Conservation (phyloP, 2,329 filamentous ascomycete species). For the Elsinoe batatas region DNA sequence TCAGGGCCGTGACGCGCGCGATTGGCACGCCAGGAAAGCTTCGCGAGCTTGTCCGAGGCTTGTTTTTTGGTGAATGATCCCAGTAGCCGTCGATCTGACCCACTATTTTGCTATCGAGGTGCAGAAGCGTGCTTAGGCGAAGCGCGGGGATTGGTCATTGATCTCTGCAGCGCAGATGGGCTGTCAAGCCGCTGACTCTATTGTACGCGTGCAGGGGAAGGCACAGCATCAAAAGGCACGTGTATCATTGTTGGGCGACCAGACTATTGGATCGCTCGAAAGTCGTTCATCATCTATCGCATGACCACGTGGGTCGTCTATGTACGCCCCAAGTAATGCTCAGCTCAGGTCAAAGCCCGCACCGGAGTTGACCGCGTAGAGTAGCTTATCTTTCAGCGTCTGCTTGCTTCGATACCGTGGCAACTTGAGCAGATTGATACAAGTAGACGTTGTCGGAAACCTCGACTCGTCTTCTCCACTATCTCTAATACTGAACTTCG, state of each 20-base stretch:
- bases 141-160: neutral
- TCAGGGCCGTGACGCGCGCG: neutral
- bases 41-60: conserved; percentile 10
- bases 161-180: too few species aligned
- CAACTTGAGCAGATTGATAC: conserved; percentile 87
- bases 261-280: too few species aligned
- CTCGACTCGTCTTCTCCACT: conserved; percentile 64
- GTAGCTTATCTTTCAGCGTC: conserved; percentile 64
- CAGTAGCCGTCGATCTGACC: conserved; percentile 1
- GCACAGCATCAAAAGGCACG: too few species aligned
- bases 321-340: neutral
- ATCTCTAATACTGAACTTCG: conserved; percentile 83
- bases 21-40: conserved; percentile 4
- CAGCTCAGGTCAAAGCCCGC: conserved; percentile 85
- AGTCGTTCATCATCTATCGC: too few species aligned
- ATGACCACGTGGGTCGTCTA: too few species aligned
- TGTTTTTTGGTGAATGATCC: neutral
- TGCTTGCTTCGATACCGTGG: conserved; percentile 64
- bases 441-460: conserved; percentile 88
- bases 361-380: conserved; percentile 82
- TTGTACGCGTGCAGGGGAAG: too few species aligned
- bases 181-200: too few species aligned
- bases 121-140: neutral
- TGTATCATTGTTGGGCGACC: too few species aligned
- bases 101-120: neutral